Evolutionary conservation across 352 stramenopile species (phyloP).

Genomic region (Pythium vanterpoolii): DNA sequence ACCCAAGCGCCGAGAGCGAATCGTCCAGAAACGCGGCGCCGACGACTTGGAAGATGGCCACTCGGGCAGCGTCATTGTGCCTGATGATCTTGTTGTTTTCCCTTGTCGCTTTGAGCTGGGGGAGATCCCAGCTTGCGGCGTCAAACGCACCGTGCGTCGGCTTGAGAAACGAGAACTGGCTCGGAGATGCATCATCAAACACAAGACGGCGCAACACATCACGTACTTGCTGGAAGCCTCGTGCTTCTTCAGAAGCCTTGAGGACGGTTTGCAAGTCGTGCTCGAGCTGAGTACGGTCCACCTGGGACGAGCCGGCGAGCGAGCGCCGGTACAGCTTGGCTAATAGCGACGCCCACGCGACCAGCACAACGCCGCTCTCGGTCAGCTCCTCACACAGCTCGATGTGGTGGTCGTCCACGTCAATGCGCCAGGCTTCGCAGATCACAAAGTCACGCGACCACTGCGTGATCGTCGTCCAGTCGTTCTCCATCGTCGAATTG

Average conservation of each 20-base stretch:
- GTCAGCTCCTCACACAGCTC: slow-evolving; percentile 24
- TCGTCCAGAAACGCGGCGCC: slow-evolving; percentile 59
- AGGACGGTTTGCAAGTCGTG: slow-evolving; percentile 41
- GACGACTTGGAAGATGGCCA: slow-evolving; percentile 46
- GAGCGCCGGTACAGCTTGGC: slow-evolving; percentile 31
- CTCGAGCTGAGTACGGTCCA: slow-evolving; percentile 27
- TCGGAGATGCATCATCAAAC: slow-evolving; percentile 27
- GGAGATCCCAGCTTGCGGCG: slow-evolving; percentile 9
- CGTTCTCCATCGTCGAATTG: slow-evolving; percentile 9
- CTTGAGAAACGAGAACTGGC: slow-evolving; percentile 17
- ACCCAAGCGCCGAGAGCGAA: slow-evolving; percentile 47
- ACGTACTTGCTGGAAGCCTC: slow-evolving; percentile 59
- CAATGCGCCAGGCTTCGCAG: slow-evolving; percentile 17
- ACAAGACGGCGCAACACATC: slow-evolving; percentile 39
- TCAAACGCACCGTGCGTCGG: slow-evolving; percentile 8
- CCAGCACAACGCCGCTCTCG: slow-evolving; percentile 40
- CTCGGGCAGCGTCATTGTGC: slow-evolving; percentile 11
- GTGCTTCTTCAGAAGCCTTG: slow-evolving; percentile 32
- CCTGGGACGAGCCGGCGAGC: background rate
- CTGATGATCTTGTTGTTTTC: slow-evolving; percentile 1
- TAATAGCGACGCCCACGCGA: slow-evolving; percentile 52
- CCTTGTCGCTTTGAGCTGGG: background rate
- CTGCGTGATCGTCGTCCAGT: slow-evolving; percentile 1
- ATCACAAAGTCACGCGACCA: slow-evolving; percentile 17
- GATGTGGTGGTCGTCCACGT: slow-evolving; percentile 18